Conservation (phyloP, 192 early-diverging fungal species). For the Chytriomyces hyalinus region DNA sequence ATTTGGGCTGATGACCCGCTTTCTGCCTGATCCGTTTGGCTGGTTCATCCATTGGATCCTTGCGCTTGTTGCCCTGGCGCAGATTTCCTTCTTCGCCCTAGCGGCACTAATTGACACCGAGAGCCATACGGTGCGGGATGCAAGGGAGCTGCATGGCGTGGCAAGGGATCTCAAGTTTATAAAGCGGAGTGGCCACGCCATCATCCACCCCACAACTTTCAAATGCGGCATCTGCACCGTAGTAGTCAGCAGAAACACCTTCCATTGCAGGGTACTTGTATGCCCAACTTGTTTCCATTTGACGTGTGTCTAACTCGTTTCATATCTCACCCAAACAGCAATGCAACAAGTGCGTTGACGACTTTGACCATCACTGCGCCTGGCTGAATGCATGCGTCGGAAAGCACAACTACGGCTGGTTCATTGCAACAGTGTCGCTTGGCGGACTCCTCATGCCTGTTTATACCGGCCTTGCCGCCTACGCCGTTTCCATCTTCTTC, state of each 20-base stretch:
- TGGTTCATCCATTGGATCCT: background rate
- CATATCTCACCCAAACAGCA: background rate
- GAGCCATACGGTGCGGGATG: background rate
- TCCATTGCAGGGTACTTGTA: background rate
- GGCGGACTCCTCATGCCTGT: background rate
- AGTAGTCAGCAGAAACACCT: background rate
- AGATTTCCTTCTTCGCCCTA: background rate
- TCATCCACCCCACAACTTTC: background rate
- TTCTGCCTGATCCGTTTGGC: background rate
- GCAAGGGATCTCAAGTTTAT: background rate
- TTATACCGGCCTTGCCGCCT: background rate
- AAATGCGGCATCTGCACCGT: conserved; percentile 6
- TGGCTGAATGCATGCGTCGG: conserved; percentile 14
- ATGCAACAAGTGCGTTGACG: conserved; percentile 14
- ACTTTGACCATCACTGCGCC: conserved; percentile 13
- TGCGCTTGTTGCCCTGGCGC: background rate
- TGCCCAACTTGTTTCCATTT: background rate
- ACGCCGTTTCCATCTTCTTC: background rate
- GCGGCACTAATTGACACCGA: background rate
- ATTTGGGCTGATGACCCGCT: background rate
- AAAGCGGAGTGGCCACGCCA: background rate
- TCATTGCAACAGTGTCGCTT: background rate
- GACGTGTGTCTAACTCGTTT: background rate
- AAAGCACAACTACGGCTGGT: background rate
- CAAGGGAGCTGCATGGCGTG: background rate